Evolutionary conservation across 352 stramenopile genomes (phyloP), one percentile per base, ranked within the genome.

Genomic region (Phytophthora brassicae): DNA sequence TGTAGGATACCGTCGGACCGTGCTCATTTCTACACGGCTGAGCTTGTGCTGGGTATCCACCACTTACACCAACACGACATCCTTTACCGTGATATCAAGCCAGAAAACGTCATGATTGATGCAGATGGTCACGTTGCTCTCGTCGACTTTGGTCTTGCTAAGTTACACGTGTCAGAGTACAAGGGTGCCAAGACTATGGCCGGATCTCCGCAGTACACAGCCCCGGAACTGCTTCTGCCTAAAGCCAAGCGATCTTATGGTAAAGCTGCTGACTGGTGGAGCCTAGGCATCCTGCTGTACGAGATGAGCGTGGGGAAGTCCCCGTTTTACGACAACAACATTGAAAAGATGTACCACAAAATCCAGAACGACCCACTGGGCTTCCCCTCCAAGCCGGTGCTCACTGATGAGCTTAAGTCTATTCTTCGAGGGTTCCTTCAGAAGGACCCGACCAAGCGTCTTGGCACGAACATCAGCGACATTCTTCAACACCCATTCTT

Each of bases 61-160:
- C 90, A 97, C 48, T 71, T 98, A 61, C 94, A 98, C 70, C 78
- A 96, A 48, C 87, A 95, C 64, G 85, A 98, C 66, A 98, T 99
- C 74, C 79, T 99, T 9, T 98, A 98, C 74, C 89, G 90, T 66
- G 96, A 99, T 67, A 95, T 99, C 29, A 99, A 99, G 60, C 95
- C 95, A 12, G 94, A 98, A 68, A 98, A 99, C 60, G 81, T 98
- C 16, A 96, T 98, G 74, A 96, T 98, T 38, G 95, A 98, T 64
- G 84, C 81, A 6, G 90, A 97, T n/a, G 95, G 93, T 13, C 95
- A 98, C 72, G 96, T 98, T 62, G 89, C 91, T 23, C 77, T 98
- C 23, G 95, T 97, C 8, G 95, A 98, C 64, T 98, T 98, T 66
- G 95, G 95, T 6, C 72, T 98, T 7, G 87, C 89, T 4, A 98